These are phyloP conservation scores for Strobilomyces echinocephalus DNA, from an alignment of 768 basidiomycete species.

Conservation along the genomic window DNA sequence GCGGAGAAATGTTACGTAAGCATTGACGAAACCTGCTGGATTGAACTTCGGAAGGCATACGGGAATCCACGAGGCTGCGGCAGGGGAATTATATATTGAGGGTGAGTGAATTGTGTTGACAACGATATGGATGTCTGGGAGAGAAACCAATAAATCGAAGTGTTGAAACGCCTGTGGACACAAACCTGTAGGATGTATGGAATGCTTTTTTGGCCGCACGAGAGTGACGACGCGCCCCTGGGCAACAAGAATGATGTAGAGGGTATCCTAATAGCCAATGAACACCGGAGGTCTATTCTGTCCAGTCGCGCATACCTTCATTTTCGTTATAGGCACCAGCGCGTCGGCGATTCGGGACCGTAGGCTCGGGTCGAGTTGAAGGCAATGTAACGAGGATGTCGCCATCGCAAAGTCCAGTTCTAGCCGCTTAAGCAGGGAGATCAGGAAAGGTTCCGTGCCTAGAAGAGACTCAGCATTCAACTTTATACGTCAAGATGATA, in stretches of 20 bases:
- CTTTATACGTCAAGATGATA: neutral
- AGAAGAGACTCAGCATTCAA: neutral
- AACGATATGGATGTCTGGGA: constrained; percentile 78
- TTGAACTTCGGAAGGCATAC: constrained; percentile 96
- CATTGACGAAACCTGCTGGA: constrained; percentile 82
- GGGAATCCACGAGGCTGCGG: constrained; percentile 88
- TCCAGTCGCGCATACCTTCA: constrained; percentile 51
- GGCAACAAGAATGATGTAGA: constrained; percentile 87
- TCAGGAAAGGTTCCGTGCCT: constrained; percentile 83
- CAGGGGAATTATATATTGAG: constrained; percentile 70
- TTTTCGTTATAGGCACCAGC: constrained; percentile 74
- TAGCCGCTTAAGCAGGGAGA: constrained; percentile 62
- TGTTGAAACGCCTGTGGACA: neutral
- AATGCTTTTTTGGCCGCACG: constrained; percentile 86
- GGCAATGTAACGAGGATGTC: constrained; percentile 74
- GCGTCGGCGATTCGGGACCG: constrained; percentile 75
- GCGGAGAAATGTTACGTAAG: constrained; percentile 73
- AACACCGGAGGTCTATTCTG: neutral
- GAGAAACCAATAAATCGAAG: neutral
- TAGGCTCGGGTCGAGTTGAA: constrained; percentile 65
- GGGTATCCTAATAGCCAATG: constrained; percentile 57
- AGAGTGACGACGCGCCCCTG: constrained; percentile 77
- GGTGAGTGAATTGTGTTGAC: constrained; percentile 87
- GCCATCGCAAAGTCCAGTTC: constrained; percentile 80
- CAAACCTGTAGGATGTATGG: constrained; percentile 87